Base-by-base conservation (phyloP, 257 asterid genomes). In the Penstemon newberryi region DNA sequence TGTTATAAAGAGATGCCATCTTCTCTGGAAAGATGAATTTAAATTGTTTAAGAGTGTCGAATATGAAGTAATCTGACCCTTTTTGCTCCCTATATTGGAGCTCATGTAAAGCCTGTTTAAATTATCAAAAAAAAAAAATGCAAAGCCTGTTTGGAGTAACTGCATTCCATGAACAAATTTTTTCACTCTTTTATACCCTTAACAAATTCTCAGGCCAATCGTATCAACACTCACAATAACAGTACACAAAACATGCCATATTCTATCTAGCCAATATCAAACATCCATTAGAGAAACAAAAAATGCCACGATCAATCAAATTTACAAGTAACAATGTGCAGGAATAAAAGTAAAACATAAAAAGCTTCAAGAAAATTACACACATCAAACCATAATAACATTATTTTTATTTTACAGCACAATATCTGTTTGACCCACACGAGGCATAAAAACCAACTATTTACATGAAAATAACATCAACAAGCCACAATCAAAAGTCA, bases 401-500 rank as follows among this genome's bases (percentile, higher is more conserved):
- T 74, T 75, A 71, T 69, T 81, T 67, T 56, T 75, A 75, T 81
- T 67, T 56, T 75, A 75, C 79, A 72, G 68, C 75, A 56, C 60
- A 68, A 58, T 36, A 54, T 67, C 67, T 53, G 74, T 77, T 68
- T 15, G 67, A 43, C 73, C 75, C 68, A 53, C 67, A 55, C 41
- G 54, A 69, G 55, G 47, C 73, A n/a, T 19, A 5, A 56, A 68
- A 71, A 59, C 64, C 1, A 62, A 71, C 55, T 82, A 85, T 86
- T 73, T 83, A 81, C 89, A 87, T 57, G 60, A 49, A 55, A 61
- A 58, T 46, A 61, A 70, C 73, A 70, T 49, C 60, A 73, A 67
- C 67, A 66, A 73, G 70, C 70, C 64, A 59, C 72, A 59, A 46
- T 46, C 43, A 59, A 59, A 25, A 25, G 33, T 37, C 64, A 59